Conservation (phyloP, 108 stramenopile species). For the Pseudonitzschia delicatissima region DNA sequence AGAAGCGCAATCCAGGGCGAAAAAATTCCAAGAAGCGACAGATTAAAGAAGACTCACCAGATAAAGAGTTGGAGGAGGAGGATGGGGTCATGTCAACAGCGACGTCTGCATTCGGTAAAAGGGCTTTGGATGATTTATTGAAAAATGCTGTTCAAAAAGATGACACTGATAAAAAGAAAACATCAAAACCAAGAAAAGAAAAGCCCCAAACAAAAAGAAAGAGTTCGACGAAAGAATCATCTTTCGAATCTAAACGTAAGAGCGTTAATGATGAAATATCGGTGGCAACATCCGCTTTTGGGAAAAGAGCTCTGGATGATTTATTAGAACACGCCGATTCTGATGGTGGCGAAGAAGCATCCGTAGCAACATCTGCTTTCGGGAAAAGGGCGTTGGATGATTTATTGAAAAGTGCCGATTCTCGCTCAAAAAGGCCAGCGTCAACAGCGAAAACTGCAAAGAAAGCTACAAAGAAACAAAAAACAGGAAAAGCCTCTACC, state of each 20-base stretch:
- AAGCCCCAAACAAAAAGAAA: not conserved
- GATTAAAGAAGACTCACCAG: not conserved
- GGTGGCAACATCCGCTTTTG: slow-evolving; percentile 25
- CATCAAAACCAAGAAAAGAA: not conserved
- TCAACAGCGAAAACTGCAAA: no score
- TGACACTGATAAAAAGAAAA: not conserved
- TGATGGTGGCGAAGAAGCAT: slow-evolving; percentile 6
- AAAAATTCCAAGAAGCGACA: not conserved
- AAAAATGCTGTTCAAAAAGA: not conserved
- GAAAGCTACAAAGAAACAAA: no score
- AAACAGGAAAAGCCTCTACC: not conserved
- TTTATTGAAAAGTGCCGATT: not conserved
- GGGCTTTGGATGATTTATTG: not conserved
- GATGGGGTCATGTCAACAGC: slow-evolving; percentile 6
- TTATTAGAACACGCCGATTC: not conserved
- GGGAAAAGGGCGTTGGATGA: slow-evolving; percentile 24
- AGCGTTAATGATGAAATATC: slow-evolving; percentile 21
- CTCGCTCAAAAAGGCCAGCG: not conserved
- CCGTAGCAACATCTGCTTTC: slow-evolving; percentile 12
- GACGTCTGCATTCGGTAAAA: slow-evolving; percentile 6
- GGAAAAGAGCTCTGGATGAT: slow-evolving; percentile 19
- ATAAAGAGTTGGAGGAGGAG: not conserved
- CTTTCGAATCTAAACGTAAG: no score
- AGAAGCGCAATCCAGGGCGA: not conserved
- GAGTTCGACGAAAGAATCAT: not conserved